phyloP scores from a whole-genome alignment of 306 rosid genomes.

The Arachis stenosperma region DNA sequence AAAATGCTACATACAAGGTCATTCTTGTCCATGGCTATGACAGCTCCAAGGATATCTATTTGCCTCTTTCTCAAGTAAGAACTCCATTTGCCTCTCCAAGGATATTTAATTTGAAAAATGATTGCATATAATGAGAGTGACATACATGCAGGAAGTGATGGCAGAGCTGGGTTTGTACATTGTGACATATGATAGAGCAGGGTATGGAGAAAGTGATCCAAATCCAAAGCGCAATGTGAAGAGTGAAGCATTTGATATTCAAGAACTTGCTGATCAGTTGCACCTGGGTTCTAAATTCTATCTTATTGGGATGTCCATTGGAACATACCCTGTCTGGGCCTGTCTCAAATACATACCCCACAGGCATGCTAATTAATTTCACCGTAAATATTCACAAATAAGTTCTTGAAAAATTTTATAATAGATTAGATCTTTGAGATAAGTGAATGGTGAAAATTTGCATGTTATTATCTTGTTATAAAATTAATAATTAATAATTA shows the following conservation, averaged over 20 bases:
- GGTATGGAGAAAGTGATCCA: constrained; percentile 54
- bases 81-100: neutral
- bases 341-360: constrained; percentile 45
- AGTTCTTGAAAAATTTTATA: too few species aligned
- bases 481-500: too few species aligned
- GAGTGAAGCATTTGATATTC: constrained; percentile 49
- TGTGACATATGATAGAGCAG: constrained; percentile 49
- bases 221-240: constrained; percentile 50
- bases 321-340: constrained; percentile 42
- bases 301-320: constrained; percentile 47
- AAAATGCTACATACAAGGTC: constrained; percentile 55
- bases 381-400: too few species aligned
- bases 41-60: constrained; percentile 55
- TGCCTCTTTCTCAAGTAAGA: constrained; percentile 56
- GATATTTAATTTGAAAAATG: too few species aligned
- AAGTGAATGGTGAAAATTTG: too few species aligned
- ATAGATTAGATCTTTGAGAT: too few species aligned
- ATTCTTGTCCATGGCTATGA: constrained; percentile 63
- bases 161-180: constrained; percentile 41
- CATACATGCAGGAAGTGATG: constrained; percentile 25
- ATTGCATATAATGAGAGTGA: too few species aligned
- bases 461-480: too few species aligned
- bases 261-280: constrained; percentile 44
- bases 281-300: constrained; percentile 41
- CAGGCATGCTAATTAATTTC: constrained; percentile 25